Percentiles rank a stretch among this genome's conserved stretches.
Conservation (phyloP, 345 rosid species). For the Mallotus nudiflorus region DNA sequence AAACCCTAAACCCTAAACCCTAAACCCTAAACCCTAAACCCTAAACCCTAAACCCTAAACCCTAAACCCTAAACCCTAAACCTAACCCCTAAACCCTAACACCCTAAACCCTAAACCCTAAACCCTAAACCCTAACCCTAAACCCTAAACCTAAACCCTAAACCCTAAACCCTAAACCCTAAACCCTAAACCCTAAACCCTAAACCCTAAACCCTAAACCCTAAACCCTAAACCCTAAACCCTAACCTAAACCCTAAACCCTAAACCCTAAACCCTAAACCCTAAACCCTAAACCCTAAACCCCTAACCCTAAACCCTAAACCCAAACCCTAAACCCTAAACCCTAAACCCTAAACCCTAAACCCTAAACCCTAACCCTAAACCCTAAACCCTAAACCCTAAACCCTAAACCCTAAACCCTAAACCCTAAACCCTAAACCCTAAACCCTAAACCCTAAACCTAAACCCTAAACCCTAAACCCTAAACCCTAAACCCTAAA, state of each 20-base stretch:
- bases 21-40: neutral
- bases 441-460: neutral
- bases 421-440: slow-evolving; percentile 16
- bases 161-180: neutral
- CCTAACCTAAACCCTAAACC: neutral
- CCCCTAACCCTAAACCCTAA: slow-evolving; percentile 17
- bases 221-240: neutral
- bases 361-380: slow-evolving; percentile 22
- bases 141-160: neutral
- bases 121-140: slow-evolving; percentile 1
- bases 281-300: slow-evolving; percentile 19
- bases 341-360: slow-evolving; percentile 19
- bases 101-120: neutral
- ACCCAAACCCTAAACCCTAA: slow-evolving; percentile 19
- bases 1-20: neutral
- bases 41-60: neutral
- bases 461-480: slow-evolving; percentile 29
- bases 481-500: slow-evolving; percentile 33
- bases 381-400: slow-evolving; percentile 26
- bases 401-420: slow-evolving; percentile 14
- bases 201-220: neutral
- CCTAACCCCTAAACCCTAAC: too few relatives aligned
- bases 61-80: neutral
- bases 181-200: neutral
- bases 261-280: slow-evolving; percentile 18